These are phyloP conservation scores for Wakefieldia striispora DNA, from an alignment of 768 basidiomycete genomes.

Conservation along the genomic window DNA sequence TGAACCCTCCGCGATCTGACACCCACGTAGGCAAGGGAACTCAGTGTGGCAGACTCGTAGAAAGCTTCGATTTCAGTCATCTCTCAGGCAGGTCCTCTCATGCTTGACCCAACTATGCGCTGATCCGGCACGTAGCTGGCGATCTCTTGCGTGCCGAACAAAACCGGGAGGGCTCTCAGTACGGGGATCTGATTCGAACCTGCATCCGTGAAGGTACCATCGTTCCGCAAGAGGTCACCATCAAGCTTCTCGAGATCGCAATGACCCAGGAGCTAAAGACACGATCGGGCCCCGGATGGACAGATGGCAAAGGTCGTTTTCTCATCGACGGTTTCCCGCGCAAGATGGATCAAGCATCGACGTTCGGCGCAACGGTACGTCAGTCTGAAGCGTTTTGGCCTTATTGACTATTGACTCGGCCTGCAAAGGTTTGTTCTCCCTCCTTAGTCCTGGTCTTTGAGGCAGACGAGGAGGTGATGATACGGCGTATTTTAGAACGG, in stretches of 20 bases:
- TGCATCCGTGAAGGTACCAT: conserved; percentile 91
- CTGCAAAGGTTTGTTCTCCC: conserved; percentile 70
- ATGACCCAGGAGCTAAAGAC: conserved; percentile 64
- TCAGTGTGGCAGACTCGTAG: conserved; percentile 82
- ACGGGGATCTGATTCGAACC: conserved; percentile 79
- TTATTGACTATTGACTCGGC: background rate
- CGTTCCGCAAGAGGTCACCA: conserved; percentile 95
- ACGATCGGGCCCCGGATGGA: conserved; percentile 56
- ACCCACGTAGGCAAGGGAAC: conserved; percentile 83
- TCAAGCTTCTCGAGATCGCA: conserved; percentile 92
- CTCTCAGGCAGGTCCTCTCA: conserved; percentile 67
- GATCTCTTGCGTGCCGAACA: conserved; percentile 97
- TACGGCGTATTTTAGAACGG: conserved; percentile 79
- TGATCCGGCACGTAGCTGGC: conserved; percentile 59
- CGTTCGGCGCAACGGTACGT: conserved; percentile 82
- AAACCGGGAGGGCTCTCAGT: conserved; percentile 76
- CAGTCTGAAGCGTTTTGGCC: background rate
- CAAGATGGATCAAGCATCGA: conserved; percentile 96
- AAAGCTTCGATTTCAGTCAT: conserved; percentile 86
- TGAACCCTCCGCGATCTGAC: conserved; percentile 4
- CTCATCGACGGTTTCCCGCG: conserved; percentile 97
- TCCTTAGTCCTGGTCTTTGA: conserved; percentile 81
- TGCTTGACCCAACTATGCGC: conserved; percentile 5
- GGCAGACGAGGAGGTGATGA: conserved; percentile 87
- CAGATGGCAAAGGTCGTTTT: conserved; percentile 75